Evolutionary conservation across 768 basidiomycete genomes (phyloP).

Genomic region (Chalciporus pseudorubinellus): DNA sequence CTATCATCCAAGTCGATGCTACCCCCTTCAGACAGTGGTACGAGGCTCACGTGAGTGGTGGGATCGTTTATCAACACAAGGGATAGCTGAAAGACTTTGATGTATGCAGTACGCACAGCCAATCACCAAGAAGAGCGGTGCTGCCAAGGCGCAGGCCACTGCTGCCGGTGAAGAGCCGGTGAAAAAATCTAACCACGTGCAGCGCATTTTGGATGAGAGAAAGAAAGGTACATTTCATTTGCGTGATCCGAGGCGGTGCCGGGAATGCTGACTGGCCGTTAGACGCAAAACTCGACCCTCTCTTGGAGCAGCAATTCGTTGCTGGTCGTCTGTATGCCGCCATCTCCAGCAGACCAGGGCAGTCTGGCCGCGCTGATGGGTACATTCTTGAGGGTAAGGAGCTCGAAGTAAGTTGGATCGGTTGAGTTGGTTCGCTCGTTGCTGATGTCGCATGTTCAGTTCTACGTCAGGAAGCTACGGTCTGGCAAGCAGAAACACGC

Average conservation of each 20-base stretch:
- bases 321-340: slow-evolving; percentile 94
- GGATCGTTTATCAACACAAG: neutral
- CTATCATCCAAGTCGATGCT: slow-evolving; percentile 97
- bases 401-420: slow-evolving; percentile 67
- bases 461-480: slow-evolving; percentile 92
- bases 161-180: slow-evolving; percentile 48
- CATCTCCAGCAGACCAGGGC: slow-evolving; percentile 94
- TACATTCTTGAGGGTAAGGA: slow-evolving; percentile 99
- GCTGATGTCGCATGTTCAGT: slow-evolving; percentile 47
- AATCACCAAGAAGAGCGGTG: slow-evolving; percentile 77
- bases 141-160: slow-evolving; percentile 51
- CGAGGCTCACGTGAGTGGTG: slow-evolving; percentile 83
- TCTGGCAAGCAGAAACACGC: slow-evolving; percentile 96
- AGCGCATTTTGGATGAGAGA: slow-evolving; percentile 82
- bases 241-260: neutral
- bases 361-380: slow-evolving; percentile 94
- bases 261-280: slow-evolving; percentile 16
- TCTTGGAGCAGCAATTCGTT: slow-evolving; percentile 86
- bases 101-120: slow-evolving; percentile 83
- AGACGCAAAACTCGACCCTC: slow-evolving; percentile 90
- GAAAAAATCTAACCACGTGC: slow-evolving; percentile 89
- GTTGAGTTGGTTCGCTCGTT: neutral
- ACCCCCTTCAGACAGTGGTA: slow-evolving; percentile 99
- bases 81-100: neutral
- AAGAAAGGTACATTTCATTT: slow-evolving; percentile 69